These are phyloP conservation scores for Rhinocladiella mackenziei DNA, from an alignment of 2,329 filamentous ascomycete genomes.

Conservation along the genomic window DNA sequence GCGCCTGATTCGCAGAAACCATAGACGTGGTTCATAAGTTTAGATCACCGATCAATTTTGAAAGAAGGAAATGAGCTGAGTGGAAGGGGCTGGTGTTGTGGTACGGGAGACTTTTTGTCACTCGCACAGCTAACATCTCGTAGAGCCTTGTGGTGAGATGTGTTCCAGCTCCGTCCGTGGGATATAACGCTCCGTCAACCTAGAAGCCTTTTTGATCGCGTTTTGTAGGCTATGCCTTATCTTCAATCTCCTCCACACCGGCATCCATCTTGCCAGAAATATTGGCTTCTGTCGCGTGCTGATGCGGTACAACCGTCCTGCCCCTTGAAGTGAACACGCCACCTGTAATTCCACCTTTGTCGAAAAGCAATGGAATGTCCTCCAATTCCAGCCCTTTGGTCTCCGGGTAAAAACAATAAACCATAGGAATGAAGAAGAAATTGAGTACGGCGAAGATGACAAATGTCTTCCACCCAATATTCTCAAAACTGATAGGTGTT, in stretches of 20 bases:
- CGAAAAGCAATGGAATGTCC: constrained; percentile 5
- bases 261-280: background rate
- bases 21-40: too few species aligned
- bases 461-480: background rate
- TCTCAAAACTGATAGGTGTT: constrained; percentile 42
- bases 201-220: too few species aligned
- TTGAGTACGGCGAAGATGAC: constrained; percentile 6
- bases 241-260: background rate
- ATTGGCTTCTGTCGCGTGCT: background rate
- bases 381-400: background rate
- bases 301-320: constrained; percentile 20
- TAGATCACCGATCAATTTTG: too few species aligned
- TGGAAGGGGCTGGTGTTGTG: too few species aligned
- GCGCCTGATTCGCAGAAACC: too few species aligned
- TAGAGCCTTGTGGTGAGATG: too few species aligned
- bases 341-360: background rate
- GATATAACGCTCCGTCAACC: too few species aligned
- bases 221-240: background rate
- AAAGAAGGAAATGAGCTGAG: too few species aligned
- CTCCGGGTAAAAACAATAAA: constrained; percentile 3
- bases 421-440: background rate
- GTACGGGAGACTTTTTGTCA: too few species aligned
- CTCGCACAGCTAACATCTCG: too few species aligned
- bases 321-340: constrained; percentile 29
- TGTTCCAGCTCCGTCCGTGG: too few species aligned